These are phyloP conservation scores for button mushroom (Agaricus bisporus) DNA, from an alignment of 768 basidiomycete species.

Conservation along the genomic window DNA sequence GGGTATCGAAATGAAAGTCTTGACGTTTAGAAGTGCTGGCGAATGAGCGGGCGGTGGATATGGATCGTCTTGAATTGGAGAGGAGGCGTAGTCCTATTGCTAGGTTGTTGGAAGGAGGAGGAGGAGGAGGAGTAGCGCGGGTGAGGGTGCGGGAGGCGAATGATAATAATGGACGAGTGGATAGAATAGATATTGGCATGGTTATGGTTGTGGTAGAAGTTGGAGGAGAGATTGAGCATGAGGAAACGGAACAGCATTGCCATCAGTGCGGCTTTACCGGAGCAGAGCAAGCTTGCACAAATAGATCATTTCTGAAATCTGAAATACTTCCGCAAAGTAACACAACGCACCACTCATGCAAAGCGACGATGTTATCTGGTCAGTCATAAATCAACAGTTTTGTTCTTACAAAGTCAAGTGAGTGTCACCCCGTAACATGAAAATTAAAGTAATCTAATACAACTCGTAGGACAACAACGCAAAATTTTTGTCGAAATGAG, in stretches of 20 bases:
- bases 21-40: constrained; percentile 19
- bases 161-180: neutral
- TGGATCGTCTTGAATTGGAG: neutral
- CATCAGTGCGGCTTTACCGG: neutral
- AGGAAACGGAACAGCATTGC: neutral
- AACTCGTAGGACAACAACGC: constrained; percentile 71
- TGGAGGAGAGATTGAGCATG: neutral
- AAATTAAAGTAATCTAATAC: constrained; percentile 7
- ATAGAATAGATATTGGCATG: neutral
- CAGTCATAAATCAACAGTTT: constrained; percentile 88
- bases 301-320: neutral
- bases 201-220: neutral
- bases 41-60: constrained; percentile 20
- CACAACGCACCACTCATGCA: constrained; percentile 43
- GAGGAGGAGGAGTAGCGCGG: neutral
- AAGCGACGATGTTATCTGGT: constrained; percentile 99
- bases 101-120: constrained; percentile 3
- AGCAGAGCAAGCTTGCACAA: neutral
- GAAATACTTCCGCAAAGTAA: neutral
- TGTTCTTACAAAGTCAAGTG: constrained; percentile 99
- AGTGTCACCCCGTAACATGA: constrained; percentile 22
- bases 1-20: constrained; percentile 91
- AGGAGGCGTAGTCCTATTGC: neutral
- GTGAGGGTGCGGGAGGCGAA: neutral
- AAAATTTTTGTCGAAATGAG: constrained; percentile 98